phyloP scores from a whole-genome alignment of 2,329 filamentous ascomycete species.

The Colletotrichum ledebouriae region DNA sequence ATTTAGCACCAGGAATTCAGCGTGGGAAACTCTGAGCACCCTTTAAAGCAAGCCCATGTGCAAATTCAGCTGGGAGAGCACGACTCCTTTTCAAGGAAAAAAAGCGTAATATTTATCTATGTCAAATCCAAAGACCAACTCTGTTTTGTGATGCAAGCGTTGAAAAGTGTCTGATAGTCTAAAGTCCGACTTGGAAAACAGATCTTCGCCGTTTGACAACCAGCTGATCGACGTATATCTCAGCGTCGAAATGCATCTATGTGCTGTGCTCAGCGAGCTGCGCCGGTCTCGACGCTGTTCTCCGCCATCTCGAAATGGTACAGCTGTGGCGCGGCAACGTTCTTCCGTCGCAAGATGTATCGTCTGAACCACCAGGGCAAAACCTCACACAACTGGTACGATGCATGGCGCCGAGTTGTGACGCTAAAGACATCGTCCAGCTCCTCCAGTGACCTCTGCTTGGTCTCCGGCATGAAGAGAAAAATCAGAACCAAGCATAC shows the following conservation, averaged over 20 bases:
- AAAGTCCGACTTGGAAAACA: too few species aligned
- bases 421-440: constrained; percentile 55
- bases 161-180: too few species aligned
- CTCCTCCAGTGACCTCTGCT: constrained; percentile 64
- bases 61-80: too few species aligned
- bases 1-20: too few species aligned
- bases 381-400: constrained; percentile 49
- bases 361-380: constrained; percentile 34
- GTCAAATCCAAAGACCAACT: too few species aligned
- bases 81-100: too few species aligned
- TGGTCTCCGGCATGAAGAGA: constrained; percentile 64
- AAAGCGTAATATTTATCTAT: too few species aligned
- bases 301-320: constrained; percentile 24
- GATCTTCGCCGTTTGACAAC: too few species aligned
- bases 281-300: not conserved
- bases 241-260: not conserved
- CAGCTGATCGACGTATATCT: too few species aligned
- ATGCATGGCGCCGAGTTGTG: constrained; percentile 49
- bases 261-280: not conserved
- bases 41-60: too few species aligned
- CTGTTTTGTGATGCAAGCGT: too few species aligned
- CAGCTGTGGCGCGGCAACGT: constrained; percentile 2
- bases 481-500: constrained; percentile 62
- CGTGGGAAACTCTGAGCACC: too few species aligned
- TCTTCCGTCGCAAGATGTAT: constrained; percentile 14